A percentile compares a stretch with the other conserved stretches of the same genome.
Evolutionary conservation across 23 red algal species (phyloP).

Genomic region (Chondrus crispus): DNA sequence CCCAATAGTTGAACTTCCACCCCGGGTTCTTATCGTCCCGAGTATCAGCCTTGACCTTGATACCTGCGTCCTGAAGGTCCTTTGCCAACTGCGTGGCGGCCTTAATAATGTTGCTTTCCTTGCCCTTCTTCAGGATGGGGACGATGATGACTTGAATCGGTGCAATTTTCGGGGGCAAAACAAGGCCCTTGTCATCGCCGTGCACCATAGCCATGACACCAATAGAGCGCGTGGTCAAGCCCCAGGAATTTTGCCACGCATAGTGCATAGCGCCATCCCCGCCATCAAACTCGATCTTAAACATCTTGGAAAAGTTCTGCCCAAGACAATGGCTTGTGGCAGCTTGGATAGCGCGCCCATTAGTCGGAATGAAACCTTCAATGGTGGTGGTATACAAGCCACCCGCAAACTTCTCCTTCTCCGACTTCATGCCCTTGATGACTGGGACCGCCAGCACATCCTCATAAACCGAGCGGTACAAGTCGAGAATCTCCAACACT

Average conservation of each 20-base stretch:
- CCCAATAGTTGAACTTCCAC: slow-evolving; percentile 99
- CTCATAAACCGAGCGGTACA: slow-evolving; percentile 95
- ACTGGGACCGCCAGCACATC: slow-evolving; percentile 96
- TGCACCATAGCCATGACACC: slow-evolving; percentile 98
- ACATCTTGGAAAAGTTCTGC: slow-evolving; percentile 98
- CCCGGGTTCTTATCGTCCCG: slow-evolving; percentile 92
- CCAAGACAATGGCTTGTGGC: slow-evolving; percentile 97
- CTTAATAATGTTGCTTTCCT: slow-evolving; percentile 42
- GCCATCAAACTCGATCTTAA: slow-evolving; percentile 84
- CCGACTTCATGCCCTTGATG: slow-evolving; percentile 85
- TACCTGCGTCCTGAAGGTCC: slow-evolving; percentile 58
- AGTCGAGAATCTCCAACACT: slow-evolving; percentile 86
- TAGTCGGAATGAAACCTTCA: slow-evolving; percentile 95
- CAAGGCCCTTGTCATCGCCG: slow-evolving; percentile 90
- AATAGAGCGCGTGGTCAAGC: slow-evolving; percentile 86
- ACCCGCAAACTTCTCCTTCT: slow-evolving; percentile 98
- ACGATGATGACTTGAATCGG: slow-evolving; percentile 90
- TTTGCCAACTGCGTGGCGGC: slow-evolving; percentile 20
- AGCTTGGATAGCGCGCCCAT: slow-evolving; percentile 92
- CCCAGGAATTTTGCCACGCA: slow-evolving; percentile 98
- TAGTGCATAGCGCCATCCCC: slow-evolving; percentile 53
- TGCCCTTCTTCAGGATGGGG: slow-evolving; percentile 78
- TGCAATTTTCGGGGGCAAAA: slow-evolving; percentile 88
- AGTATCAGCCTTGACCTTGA: slow-evolving; percentile 79
- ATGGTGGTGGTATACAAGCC: slow-evolving; percentile 97